Evolutionary conservation across 441 rosid species (phyloP).

Genomic region (Biscutella laevigata): DNA sequence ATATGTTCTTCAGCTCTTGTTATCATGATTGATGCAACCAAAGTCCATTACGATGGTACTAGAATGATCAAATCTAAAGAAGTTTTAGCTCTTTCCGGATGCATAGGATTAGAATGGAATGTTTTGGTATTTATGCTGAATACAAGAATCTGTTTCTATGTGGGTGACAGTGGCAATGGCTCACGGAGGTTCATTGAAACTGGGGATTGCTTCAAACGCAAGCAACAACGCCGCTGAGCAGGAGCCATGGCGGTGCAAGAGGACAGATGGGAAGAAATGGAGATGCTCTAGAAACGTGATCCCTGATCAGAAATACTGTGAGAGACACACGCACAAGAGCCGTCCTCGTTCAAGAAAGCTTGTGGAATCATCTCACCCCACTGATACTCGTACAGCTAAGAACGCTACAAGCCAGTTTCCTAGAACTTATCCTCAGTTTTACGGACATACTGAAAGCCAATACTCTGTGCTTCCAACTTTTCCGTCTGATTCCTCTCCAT

Average conservation of each 20-base stretch:
- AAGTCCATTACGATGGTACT: not conserved
- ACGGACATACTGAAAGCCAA: conserved; percentile 24
- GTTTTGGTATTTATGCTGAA: not conserved
- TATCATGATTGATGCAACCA: not conserved
- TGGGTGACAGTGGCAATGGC: conserved; percentile 10
- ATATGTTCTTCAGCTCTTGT: not conserved
- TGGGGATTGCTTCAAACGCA: conserved; percentile 27
- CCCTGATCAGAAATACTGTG: conserved; percentile 61
- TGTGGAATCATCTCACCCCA: conserved; percentile 51
- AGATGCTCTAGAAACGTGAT: conserved; percentile 58
- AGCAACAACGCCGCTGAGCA: conserved; percentile 32
- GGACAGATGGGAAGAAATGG: conserved; percentile 76
- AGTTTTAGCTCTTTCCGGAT: not conserved
- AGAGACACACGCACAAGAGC: conserved; percentile 54
- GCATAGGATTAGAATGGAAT: not conserved
- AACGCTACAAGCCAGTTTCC: conserved; percentile 1
- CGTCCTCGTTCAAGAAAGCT: conserved; percentile 83
- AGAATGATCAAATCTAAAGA: not conserved
- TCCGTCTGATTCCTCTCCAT: conserved; percentile 25
- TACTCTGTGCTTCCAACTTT: conserved; percentile 23
- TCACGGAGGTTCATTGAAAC: conserved; percentile 25
- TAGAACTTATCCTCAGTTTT: conserved; percentile 27
- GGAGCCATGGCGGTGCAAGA: conserved; percentile 58
- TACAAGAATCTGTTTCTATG: conserved; percentile 6
- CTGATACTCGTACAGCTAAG: conserved; percentile 28